These are phyloP conservation scores for Tetrapyrgos nigripes DNA, from an alignment of 1,284 basidiomycete species.

Conservation along the genomic window DNA sequence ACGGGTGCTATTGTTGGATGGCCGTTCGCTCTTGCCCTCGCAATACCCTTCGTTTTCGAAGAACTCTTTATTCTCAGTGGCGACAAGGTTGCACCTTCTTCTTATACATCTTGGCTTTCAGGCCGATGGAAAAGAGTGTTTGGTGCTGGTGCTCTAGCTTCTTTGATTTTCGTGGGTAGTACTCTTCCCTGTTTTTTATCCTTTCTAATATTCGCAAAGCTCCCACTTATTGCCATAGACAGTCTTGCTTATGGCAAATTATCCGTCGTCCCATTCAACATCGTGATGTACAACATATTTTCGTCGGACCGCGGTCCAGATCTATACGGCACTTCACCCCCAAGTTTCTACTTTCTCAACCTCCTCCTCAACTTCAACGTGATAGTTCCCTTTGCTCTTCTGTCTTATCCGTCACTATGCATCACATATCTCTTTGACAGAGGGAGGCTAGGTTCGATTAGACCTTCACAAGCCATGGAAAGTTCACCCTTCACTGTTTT, in stretches of 20 bases:
- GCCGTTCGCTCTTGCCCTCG: constrained; percentile 91
- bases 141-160: constrained; percentile 61
- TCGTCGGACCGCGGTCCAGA: constrained; percentile 82
- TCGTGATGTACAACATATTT: constrained; percentile 94
- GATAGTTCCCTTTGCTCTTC: constrained; percentile 79
- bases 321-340: constrained; percentile 93
- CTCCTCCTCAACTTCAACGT: constrained; percentile 95
- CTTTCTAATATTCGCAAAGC: constrained; percentile 45
- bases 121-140: constrained; percentile 70
- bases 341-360: constrained; percentile 85
- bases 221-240: constrained; percentile 85
- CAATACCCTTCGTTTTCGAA: constrained; percentile 91
- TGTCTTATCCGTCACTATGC: constrained; percentile 81
- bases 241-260: constrained; percentile 87
- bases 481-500: constrained; percentile 84
- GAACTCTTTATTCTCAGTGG: constrained; percentile 84
- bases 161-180: constrained; percentile 71
- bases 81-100: constrained; percentile 67
- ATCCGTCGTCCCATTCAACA: constrained; percentile 90
- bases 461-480: constrained; percentile 55
- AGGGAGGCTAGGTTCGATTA: constrained; percentile 76
- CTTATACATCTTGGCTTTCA: constrained; percentile 60
- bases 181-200: neutral
- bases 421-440: constrained; percentile 81
- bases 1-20: constrained; percentile 91